Evolutionary conservation across 805 yeast species (phyloP).

Genomic region (Ogataea thermomethanolica): DNA sequence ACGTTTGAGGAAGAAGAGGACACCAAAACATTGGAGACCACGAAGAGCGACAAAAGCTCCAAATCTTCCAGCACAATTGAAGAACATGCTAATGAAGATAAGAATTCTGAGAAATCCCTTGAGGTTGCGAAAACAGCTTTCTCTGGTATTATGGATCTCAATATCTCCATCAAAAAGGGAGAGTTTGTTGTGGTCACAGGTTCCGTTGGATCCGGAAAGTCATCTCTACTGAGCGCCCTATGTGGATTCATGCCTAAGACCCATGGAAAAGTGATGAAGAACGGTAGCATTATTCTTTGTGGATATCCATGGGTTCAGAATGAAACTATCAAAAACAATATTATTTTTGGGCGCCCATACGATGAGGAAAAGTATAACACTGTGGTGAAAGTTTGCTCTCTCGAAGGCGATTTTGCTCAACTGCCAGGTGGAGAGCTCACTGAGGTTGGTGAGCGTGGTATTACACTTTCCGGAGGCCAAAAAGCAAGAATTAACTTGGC

Average conservation of each 20-base stretch:
- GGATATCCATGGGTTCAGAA: slow-evolving; percentile 84
- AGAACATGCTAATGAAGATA: neutral
- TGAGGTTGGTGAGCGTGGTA: slow-evolving; percentile 83
- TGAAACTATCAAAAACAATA: slow-evolving; percentile 72
- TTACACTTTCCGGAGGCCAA: slow-evolving; percentile 86
- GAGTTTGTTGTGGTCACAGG: slow-evolving; percentile 74
- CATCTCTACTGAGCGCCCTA: slow-evolving; percentile 67
- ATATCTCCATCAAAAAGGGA: slow-evolving; percentile 50
- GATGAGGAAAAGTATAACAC: slow-evolving; percentile 49
- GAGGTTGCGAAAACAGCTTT: slow-evolving; percentile 29
- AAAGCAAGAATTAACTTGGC: slow-evolving; percentile 79
- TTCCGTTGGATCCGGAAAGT: slow-evolving; percentile 75
- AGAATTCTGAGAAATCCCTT: slow-evolving; percentile 15
- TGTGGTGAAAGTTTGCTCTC: slow-evolving; percentile 63
- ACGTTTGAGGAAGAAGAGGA: slow-evolving; percentile 37
- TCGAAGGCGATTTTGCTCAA: slow-evolving; percentile 59
- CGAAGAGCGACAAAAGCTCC: neutral
- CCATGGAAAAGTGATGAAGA: slow-evolving; percentile 47
- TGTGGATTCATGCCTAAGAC: slow-evolving; percentile 65
- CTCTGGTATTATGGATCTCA: slow-evolving; percentile 48
- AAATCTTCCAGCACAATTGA: neutral
- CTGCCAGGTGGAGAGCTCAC: slow-evolving; percentile 75
- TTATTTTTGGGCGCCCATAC: slow-evolving; percentile 58
- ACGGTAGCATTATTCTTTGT: slow-evolving; percentile 51
- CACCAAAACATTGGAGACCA: slow-evolving; percentile 8